Conservation (phyloP, 306 rosid genomes). For the Cercis canadensis region DNA sequence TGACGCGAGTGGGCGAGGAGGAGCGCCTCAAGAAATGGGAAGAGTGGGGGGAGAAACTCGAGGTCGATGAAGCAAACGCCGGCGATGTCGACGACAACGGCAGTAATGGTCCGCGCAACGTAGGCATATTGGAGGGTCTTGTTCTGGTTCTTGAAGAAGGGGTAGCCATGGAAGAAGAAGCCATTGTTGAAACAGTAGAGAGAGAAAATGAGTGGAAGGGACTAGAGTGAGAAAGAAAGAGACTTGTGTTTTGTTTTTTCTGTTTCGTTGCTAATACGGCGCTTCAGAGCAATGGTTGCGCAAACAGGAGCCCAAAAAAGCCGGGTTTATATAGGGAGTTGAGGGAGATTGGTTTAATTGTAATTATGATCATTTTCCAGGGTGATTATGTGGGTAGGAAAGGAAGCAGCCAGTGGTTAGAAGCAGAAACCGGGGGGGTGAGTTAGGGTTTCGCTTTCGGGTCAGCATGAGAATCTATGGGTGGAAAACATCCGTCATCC, state of each 20-base stretch:
- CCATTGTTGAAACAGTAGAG: slow-evolving; percentile 3
- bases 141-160: slow-evolving; percentile 30
- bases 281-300: too few species aligned
- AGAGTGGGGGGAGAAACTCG: slow-evolving; percentile 42
- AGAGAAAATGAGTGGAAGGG: neutral
- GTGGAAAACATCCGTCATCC: too few species aligned
- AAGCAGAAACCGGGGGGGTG: too few species aligned
- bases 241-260: too few species aligned
- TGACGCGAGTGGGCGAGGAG: slow-evolving; percentile 36
- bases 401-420: too few species aligned
- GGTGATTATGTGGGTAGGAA: too few species aligned
- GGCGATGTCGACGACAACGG: slow-evolving; percentile 29
- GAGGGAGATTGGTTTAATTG: neutral
- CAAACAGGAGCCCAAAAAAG: too few species aligned
- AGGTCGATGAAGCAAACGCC: slow-evolving; percentile 59
- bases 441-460: too few species aligned
- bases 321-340: neutral
- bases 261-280: too few species aligned
- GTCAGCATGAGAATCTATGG: too few species aligned
- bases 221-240: neutral
- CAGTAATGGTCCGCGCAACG: neutral
- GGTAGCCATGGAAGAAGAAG: slow-evolving; percentile 2
- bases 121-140: slow-evolving; percentile 28
- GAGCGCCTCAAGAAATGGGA: slow-evolving; percentile 42
- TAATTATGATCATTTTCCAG: too few species aligned